Conservation (phyloP, 164 flowering plant genomes). For the Vitis labrusca region DNA sequence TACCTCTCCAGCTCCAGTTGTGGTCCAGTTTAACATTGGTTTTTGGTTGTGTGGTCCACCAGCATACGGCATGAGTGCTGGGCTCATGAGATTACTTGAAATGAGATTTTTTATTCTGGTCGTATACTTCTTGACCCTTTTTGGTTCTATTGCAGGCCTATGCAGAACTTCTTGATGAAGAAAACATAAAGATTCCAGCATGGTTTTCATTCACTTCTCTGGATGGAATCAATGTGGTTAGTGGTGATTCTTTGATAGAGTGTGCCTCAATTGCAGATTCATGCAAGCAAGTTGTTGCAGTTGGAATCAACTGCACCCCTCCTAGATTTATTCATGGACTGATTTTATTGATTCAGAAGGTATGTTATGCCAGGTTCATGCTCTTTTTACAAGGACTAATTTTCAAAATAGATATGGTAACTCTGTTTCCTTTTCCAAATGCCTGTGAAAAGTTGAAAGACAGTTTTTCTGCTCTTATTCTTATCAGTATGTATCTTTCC, state of each 20-base stretch:
- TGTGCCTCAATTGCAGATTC: conserved; percentile 73
- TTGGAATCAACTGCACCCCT: conserved; percentile 93
- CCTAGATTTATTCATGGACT: conserved; percentile 75
- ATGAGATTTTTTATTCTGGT: too few species aligned
- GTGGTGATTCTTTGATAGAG: conserved; percentile 73
- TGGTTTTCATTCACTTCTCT: conserved; percentile 83
- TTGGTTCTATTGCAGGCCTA: conserved; percentile 54
- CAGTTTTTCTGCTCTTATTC: background rate
- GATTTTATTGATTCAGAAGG: conserved; percentile 57
- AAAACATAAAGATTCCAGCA: conserved; percentile 66
- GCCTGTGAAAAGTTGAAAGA: background rate
- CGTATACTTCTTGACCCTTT: background rate
- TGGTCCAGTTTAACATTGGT: too few species aligned
- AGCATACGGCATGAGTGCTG: background rate
- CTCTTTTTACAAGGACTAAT: background rate
- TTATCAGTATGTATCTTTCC: too few species aligned
- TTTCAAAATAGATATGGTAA: too few species aligned
- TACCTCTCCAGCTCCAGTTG: too few species aligned
- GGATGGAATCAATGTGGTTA: conserved; percentile 76
- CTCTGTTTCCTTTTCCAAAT: background rate
- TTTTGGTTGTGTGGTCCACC: too few species aligned
- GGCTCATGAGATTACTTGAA: background rate
- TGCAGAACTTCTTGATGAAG: conserved; percentile 77
- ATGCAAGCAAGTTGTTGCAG: conserved; percentile 68
- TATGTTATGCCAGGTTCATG: conserved; percentile 17